phyloP scores from a whole-genome alignment of 208 protist genomes.

The Acanthamoeba triangularis region DNA sequence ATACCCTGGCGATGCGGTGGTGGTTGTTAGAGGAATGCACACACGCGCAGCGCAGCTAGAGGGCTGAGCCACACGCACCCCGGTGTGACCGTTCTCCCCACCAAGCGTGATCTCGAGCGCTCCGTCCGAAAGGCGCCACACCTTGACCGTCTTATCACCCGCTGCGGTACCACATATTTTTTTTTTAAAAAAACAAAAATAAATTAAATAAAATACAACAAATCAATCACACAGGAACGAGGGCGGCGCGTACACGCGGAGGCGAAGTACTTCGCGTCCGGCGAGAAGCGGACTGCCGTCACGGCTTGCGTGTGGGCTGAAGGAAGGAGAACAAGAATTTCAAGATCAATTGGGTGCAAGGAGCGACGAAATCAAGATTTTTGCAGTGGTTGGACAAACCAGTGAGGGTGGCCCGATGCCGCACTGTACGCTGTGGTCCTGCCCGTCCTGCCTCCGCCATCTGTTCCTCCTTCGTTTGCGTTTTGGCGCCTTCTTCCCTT shows the following conservation, averaged over 20 bases:
- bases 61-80: background rate
- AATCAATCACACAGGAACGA: background rate
- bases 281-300: constrained; percentile 32
- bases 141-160: constrained; percentile 20
- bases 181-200: background rate
- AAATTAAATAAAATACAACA: background rate
- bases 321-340: background rate
- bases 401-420: background rate
- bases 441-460: background rate
- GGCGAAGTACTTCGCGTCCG: background rate
- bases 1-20: background rate
- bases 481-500: background rate
- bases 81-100: background rate
- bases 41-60: too few species aligned
- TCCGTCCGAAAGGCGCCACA: background rate
- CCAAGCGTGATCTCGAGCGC: background rate
- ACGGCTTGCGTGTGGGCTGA: constrained; percentile 16
- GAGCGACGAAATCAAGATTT: background rate
- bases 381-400: background rate
- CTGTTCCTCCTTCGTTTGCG: background rate
- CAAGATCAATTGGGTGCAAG: background rate
- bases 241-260: background rate
- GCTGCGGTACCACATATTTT: background rate
- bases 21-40: background rate
- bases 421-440: background rate